Percentiles rank a stretch among this genome's conserved stretches.
These are phyloP conservation scores for Nothopassalora personata DNA, from an alignment of 2,329 filamentous ascomycete species.

Conservation along the genomic window DNA sequence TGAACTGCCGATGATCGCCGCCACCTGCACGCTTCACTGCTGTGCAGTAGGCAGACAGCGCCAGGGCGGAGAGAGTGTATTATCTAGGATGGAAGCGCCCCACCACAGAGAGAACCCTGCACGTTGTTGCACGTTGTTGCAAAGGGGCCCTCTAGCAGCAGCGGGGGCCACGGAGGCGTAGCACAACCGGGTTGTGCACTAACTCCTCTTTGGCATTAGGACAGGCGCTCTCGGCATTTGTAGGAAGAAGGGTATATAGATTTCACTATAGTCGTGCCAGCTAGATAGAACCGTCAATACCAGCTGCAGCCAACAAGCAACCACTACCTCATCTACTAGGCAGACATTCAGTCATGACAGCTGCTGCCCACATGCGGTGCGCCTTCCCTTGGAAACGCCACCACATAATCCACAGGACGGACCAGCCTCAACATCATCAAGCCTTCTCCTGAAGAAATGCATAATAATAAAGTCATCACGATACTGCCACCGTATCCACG, in stretches of 20 bases:
- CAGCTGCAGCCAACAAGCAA: background rate
- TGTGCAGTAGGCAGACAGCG: background rate
- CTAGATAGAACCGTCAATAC: no score
- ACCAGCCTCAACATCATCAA: background rate
- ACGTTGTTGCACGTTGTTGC: background rate
- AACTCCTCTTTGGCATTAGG: no score
- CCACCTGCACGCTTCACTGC: background rate
- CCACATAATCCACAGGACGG: background rate
- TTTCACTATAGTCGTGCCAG: no score
- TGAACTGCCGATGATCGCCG: background rate
- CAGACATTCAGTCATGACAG: background rate
- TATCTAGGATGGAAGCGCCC: background rate
- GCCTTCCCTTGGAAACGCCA: background rate
- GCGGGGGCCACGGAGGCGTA: no score
- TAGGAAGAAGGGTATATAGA: no score
- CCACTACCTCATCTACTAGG: background rate
- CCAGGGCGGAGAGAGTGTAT: background rate
- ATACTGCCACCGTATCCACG: background rate
- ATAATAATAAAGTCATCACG: background rate
- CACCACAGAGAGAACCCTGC: background rate
- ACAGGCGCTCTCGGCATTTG: no score
- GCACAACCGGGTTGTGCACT: no score
- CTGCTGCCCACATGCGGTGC: background rate
- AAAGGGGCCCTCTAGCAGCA: background rate
- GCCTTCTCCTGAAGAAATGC: background rate